Percentiles rank a stretch among this genome's conserved stretches.
phyloP scores from a whole-genome alignment of 148 eudicot genomes.

The Amaranthus cruentus region DNA sequence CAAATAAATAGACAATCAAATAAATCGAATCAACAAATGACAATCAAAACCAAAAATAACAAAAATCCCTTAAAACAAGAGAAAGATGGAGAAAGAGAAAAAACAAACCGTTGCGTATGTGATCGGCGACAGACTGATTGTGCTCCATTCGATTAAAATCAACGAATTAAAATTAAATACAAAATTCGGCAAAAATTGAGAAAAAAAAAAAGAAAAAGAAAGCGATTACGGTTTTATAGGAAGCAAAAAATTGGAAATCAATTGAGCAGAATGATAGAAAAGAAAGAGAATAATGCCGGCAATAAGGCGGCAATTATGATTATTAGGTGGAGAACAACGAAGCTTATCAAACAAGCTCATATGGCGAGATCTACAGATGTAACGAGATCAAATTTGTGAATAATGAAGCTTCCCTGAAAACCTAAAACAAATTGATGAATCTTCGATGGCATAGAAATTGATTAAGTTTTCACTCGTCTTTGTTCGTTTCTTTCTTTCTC shows the following conservation, averaged over 20 bases:
- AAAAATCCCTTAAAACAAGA: neutral
- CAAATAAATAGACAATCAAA: neutral
- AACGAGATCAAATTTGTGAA: neutral
- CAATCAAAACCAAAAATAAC: neutral
- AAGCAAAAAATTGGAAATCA: conserved; percentile 30
- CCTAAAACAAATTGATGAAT: neutral
- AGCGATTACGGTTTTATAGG: conserved; percentile 29
- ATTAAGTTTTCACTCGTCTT: neutral
- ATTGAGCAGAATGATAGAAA: conserved; percentile 21
- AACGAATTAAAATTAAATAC: neutral
- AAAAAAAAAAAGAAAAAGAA: neutral
- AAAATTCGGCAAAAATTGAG: neutral
- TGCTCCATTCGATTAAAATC: conserved; percentile 16
- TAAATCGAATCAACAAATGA: neutral
- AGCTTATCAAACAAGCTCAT: conserved; percentile 33
- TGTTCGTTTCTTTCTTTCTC: neutral
- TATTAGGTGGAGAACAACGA: conserved; percentile 26
- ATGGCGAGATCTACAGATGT: neutral
- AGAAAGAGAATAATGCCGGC: conserved; percentile 30
- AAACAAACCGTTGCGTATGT: conserved; percentile 19
- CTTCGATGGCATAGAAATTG: neutral
- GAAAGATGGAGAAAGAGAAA: neutral
- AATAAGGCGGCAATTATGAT: conserved; percentile 36
- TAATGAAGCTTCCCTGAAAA: neutral
- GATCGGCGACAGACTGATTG: conserved; percentile 18